Evolutionary conservation across 2,329 filamentous ascomycete genomes (phyloP), one percentile per base, ranked within the genome.

Genomic region (Sporothrix pseudoabietina): DNA sequence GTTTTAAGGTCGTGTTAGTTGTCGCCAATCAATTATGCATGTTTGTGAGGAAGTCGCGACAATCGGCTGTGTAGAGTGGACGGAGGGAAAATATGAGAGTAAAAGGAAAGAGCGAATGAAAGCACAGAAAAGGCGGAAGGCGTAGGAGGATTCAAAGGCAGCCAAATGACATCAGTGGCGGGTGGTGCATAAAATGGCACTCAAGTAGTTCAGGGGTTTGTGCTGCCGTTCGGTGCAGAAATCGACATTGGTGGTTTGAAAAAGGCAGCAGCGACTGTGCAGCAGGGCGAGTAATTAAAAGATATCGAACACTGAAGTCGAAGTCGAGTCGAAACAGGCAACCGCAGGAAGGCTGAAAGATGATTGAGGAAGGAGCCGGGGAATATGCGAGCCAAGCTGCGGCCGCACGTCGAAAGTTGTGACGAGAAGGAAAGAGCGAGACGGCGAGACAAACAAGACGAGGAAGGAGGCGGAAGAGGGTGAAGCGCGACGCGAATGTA

Each of bases 161-260:
- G 39, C 35, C 10, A 68, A 57, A 72, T 68, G 61, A 68, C 61
- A 63, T 57, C 61, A 72, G 69, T 7, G 69, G 69, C 57, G 55
- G 69, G 55, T 26, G 8, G 26, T 52, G 69, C 55, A 71, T 71
- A 30, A 44, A 26, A 41, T 19, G 44, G 63, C 63, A 49, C 39
- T 19, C n/a, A 22, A 35, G 61, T 4, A 66, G n/a, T 47, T 66
- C 61, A 66, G 39, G 39, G 61, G 61, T 6, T 66, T 9, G 44
- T 35, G 26, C 44, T 44, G 52, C 16, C 6, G 59, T 44, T 66
- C 61, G 16, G 22, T 32, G 65, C 7, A 8, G n/a, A 41, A 8
- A 4, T 63, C 35, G 59, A 9, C 32, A 14, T 35, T 65, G 61
- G 22, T 5, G 19, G 57, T 22, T 22, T 12, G n/a, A 32, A 32